Evolutionary conservation across 495 filamentous ascomycete genomes (phyloP).

Genomic region (Aspergillus conjunctus): DNA sequence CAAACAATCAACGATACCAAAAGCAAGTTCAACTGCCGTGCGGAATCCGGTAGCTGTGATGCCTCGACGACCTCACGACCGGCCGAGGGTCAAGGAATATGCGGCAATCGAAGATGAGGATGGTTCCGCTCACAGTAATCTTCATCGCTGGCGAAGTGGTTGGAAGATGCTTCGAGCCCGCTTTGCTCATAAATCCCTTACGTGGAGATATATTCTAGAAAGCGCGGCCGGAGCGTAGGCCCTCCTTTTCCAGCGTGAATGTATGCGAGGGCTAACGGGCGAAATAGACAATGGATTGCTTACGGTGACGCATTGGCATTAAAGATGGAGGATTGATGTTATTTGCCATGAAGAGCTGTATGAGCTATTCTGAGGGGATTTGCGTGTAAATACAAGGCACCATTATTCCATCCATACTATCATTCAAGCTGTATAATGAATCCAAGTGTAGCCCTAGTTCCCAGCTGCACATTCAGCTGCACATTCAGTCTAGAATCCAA

Average conservation of each 20-base stretch:
- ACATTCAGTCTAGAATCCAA: conserved; percentile 7
- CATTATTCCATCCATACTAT: neutral
- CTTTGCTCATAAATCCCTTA: neutral
- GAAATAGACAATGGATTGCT: neutral
- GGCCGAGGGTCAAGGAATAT: neutral
- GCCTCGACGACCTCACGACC: neutral
- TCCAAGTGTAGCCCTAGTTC: neutral
- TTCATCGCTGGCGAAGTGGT: neutral
- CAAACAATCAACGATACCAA: neutral
- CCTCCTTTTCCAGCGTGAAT: neutral
- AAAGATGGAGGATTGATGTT: neutral
- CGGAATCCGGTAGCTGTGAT: neutral
- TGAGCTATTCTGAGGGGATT: neutral
- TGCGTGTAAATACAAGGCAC: neutral
- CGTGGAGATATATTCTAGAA: neutral
- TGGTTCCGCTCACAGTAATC: neutral
- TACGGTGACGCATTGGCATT: neutral
- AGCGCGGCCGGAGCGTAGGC: neutral
- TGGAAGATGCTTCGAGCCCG: neutral
- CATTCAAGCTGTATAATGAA: too few relatives aligned
- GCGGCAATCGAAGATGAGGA: neutral
- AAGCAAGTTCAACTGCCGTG: neutral
- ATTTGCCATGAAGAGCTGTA: neutral
- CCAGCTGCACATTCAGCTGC: neutral
- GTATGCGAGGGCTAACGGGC: neutral